Evolutionary conservation across 148 eudicot genomes (phyloP).

Genomic region (Nepenthes gracilis): DNA sequence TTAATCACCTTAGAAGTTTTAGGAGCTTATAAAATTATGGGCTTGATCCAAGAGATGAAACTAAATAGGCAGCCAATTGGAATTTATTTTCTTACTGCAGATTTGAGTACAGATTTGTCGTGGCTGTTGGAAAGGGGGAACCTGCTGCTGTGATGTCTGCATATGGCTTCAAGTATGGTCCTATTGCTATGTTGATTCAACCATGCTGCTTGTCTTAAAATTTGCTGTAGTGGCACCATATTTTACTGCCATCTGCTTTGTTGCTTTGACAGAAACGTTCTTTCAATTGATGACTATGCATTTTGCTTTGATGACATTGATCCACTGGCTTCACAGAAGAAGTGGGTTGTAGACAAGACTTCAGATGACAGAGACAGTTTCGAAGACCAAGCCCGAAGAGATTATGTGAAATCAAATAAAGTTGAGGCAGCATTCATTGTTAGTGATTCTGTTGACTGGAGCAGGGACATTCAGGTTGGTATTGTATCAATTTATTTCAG

Average conservation of each 20-base stretch:
- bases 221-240: no score
- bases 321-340: constrained; percentile 68
- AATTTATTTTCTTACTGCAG: neutral
- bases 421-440: constrained; percentile 68
- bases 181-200: neutral
- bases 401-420: constrained; percentile 39
- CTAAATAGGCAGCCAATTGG: no score
- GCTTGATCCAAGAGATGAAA: no score
- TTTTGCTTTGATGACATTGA: constrained; percentile 79
- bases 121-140: constrained; percentile 94
- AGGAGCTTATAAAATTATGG: no score
- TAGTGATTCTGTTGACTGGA: constrained; percentile 91
- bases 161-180: constrained; percentile 75
- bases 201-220: no score
- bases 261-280: constrained; percentile 39
- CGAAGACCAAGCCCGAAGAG: constrained; percentile 10
- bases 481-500: neutral
- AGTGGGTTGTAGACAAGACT: constrained; percentile 27
- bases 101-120: constrained; percentile 35
- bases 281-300: constrained; percentile 78
- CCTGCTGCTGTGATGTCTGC: constrained; percentile 80
- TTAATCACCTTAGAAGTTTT: no score
- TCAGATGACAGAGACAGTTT: constrained; percentile 13
- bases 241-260: no score
- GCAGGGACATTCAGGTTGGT: constrained; percentile 84